A percentile compares a stretch with the other conserved stretches of the same genome.
These are phyloP conservation scores for Cladorrhinum sp. DNA, from an alignment of 2,329 filamentous ascomycete species.

Conservation along the genomic window DNA sequence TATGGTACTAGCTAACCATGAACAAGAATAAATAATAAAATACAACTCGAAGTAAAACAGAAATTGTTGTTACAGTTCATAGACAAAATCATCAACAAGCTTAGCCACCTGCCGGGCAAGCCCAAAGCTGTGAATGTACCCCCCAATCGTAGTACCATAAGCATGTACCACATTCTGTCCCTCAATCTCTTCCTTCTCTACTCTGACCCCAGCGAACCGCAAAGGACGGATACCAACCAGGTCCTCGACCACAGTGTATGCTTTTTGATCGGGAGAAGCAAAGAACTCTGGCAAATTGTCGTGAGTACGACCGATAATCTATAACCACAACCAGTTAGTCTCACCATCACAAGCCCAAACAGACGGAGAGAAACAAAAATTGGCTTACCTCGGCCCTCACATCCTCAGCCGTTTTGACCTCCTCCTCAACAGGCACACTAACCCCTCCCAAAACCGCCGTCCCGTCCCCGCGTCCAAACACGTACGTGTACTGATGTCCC, in stretches of 20 bases:
- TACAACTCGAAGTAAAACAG: neutral
- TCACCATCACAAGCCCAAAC: neutral
- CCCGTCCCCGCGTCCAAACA: constrained; percentile 21
- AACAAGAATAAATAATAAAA: neutral
- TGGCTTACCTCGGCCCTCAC: constrained; percentile 13
- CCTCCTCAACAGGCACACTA: constrained; percentile 8
- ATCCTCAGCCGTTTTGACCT: neutral
- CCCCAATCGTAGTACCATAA: constrained; percentile 24
- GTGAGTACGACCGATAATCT: constrained; percentile 11
- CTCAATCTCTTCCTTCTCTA: constrained; percentile 18
- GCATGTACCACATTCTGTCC: constrained; percentile 22
- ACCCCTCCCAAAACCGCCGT: constrained; percentile 23
- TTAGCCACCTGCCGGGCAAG: constrained; percentile 10
- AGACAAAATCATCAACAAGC: constrained; percentile 12
- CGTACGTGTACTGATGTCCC: constrained; percentile 19
- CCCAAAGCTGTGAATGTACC: constrained; percentile 27
- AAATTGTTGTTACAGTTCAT: neutral
- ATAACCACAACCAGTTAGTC: constrained; percentile 7
- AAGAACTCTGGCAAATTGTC: constrained; percentile 19
- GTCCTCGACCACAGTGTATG: constrained; percentile 17
- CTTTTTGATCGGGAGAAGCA: constrained; percentile 10
- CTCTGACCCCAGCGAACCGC: constrained; percentile 12
- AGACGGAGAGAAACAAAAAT: too few species aligned
- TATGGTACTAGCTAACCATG: too few species aligned
- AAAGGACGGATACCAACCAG: constrained; percentile 18